These are phyloP conservation scores for Rhinocladiella similis DNA, from an alignment of 2,329 filamentous ascomycete species.

Conservation along the genomic window DNA sequence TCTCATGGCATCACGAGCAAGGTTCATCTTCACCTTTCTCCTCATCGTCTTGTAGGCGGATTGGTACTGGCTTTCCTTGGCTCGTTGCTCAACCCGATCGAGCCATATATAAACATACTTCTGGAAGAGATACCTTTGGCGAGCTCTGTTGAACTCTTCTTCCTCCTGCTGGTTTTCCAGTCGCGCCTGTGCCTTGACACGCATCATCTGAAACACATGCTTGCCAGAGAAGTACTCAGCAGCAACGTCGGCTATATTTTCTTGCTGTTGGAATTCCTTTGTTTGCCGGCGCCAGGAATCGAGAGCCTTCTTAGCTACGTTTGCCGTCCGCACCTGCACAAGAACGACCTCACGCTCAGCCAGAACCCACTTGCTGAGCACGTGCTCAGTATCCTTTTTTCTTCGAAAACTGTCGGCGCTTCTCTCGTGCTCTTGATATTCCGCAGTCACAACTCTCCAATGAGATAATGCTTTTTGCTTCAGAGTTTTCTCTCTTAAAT, in stretches of 20 bases:
- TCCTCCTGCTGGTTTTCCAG: conserved; percentile 7
- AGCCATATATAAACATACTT: conserved; percentile 18
- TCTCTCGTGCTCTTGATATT: conserved; percentile 13
- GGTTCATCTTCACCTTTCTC: conserved; percentile 21
- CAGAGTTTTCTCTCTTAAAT: conserved; percentile 6
- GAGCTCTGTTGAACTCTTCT: not conserved
- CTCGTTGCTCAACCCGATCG: conserved; percentile 3
- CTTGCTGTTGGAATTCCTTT: conserved; percentile 9
- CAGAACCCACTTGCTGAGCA: conserved; percentile 17
- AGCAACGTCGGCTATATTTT: conserved; percentile 18
- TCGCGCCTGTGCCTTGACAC: conserved; percentile 5
- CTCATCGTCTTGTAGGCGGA: conserved; percentile 23
- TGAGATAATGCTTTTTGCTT: conserved; percentile 14
- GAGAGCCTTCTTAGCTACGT: conserved; percentile 5
- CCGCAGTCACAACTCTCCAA: conserved; percentile 10
- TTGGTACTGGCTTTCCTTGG: conserved; percentile 19
- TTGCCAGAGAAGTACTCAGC: conserved; percentile 22
- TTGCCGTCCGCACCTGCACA: conserved; percentile 11
- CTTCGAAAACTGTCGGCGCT: conserved; percentile 13
- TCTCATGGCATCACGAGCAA: conserved; percentile 17
- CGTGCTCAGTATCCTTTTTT: conserved; percentile 8
- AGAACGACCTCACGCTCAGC: conserved; percentile 21
- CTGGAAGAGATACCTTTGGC: conserved; percentile 10
- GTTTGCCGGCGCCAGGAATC: conserved; percentile 13
- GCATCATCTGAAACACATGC: conserved; percentile 16